These are phyloP conservation scores for Collybia sp. DNA, from an alignment of 768 basidiomycete genomes.

Conservation along the genomic window DNA sequence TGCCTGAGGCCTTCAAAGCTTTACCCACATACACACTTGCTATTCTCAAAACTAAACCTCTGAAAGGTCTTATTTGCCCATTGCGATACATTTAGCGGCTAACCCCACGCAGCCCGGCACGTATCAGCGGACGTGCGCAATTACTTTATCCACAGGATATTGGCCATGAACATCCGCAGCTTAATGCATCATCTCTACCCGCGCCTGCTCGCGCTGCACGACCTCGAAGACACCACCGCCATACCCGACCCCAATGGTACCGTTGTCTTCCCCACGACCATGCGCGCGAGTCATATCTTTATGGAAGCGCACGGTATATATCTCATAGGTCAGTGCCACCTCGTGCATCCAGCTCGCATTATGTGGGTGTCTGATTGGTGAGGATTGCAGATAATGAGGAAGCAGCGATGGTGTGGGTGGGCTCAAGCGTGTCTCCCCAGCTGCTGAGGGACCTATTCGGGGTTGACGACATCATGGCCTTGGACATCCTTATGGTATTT, in stretches of 20 bases:
- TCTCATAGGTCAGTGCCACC: constrained; percentile 63
- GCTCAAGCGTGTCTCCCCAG: constrained; percentile 75
- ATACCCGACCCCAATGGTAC: constrained; percentile 61
- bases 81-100: not conserved
- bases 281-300: constrained; percentile 77
- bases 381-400: constrained; percentile 76
- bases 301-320: constrained; percentile 95
- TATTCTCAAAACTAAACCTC: constrained; percentile 82
- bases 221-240: constrained; percentile 66
- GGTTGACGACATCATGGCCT: constrained; percentile 66
- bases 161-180: constrained; percentile 61
- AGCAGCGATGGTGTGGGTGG: constrained; percentile 86
- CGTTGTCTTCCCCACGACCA: constrained; percentile 66
- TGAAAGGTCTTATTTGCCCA: constrained; percentile 65
- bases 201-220: constrained; percentile 81
- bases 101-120: constrained; percentile 52
- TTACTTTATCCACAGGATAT: constrained; percentile 73
- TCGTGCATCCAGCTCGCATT: constrained; percentile 1
- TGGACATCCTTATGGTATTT: constrained; percentile 68
- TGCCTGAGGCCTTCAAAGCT: constrained; percentile 89
- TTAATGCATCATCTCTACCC: constrained; percentile 86
- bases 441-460: constrained; percentile 81
- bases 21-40: constrained; percentile 79
- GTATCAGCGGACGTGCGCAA: constrained; percentile 95
- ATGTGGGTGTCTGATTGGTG: not conserved